Conservation (phyloP, 2,329 filamentous ascomycete genomes). For the Domatiomyces catenatus region DNA sequence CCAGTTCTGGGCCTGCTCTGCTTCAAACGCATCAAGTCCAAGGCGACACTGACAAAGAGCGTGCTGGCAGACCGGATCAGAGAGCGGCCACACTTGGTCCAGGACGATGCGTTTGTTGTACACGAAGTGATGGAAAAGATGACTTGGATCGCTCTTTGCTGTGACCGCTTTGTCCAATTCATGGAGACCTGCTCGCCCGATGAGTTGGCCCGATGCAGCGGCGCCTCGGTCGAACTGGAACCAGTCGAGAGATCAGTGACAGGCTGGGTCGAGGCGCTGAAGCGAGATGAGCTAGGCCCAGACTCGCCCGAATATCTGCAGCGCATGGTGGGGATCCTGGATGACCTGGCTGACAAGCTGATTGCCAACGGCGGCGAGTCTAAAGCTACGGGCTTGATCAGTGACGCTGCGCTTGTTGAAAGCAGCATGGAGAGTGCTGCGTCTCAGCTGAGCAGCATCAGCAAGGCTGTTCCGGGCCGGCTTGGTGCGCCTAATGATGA, state of each 20-base stretch:
- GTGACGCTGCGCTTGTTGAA: conserved; percentile 61
- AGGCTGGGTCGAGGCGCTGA: conserved; percentile 69
- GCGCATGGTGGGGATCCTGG: conserved; percentile 69
- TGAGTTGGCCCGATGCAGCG: conserved; percentile 63
- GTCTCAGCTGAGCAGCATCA: conserved; percentile 46
- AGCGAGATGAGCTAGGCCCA: conserved; percentile 73
- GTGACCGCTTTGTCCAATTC: conserved; percentile 39
- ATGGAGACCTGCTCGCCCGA: conserved; percentile 64
- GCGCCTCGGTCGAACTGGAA: conserved; percentile 72
- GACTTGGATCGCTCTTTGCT: conserved; percentile 68
- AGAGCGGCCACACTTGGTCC: conserved; percentile 46
- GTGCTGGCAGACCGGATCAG: conserved; percentile 67
- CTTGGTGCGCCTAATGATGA: conserved; percentile 45
- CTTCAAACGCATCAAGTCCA: conserved; percentile 79
- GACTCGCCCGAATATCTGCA: conserved; percentile 66
- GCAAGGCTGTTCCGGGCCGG: conserved; percentile 49
- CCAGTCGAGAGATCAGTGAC: conserved; percentile 83
- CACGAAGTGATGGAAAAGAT: conserved; percentile 76
- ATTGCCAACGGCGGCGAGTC: conserved; percentile 52
- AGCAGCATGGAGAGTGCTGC: conserved; percentile 68
- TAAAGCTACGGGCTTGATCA: conserved; percentile 65
- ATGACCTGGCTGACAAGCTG: conserved; percentile 71
- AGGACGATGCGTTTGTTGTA: conserved; percentile 65
- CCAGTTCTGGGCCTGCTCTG: conserved; percentile 77
- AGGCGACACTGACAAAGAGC: conserved; percentile 60